Conservation (phyloP, 169 alveolate genomes). For the Blepharisma undulans region DNA sequence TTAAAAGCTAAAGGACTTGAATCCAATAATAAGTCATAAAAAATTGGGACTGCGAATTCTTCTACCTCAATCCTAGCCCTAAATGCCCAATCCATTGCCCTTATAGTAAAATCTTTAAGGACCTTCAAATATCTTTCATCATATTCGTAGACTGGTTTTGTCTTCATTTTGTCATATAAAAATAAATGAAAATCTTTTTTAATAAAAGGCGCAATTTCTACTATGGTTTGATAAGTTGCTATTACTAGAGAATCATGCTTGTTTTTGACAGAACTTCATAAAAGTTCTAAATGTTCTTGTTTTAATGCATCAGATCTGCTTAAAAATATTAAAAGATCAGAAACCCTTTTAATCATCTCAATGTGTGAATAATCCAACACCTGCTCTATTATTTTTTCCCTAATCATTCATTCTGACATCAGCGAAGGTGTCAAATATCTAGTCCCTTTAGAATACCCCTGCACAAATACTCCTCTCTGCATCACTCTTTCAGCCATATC, state of each 20-base stretch:
- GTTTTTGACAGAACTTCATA: slow-evolving; percentile 55
- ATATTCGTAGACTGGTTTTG: slow-evolving; percentile 40
- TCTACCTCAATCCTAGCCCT: neutral
- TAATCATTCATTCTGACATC: slow-evolving; percentile 41
- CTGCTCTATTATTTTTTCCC: slow-evolving; percentile 42
- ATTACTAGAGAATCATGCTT: slow-evolving; percentile 64
- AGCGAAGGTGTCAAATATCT: slow-evolving; percentile 38
- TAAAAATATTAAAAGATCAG: slow-evolving; percentile 43
- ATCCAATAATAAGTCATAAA: slow-evolving; percentile 1
- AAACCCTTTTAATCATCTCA: slow-evolving; percentile 53
- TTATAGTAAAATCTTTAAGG: slow-evolving; percentile 58
- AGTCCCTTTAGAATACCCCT: slow-evolving; percentile 1
- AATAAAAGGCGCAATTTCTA: slow-evolving; percentile 19
- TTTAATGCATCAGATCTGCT: slow-evolving; percentile 35
- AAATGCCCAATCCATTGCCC: slow-evolving; percentile 30
- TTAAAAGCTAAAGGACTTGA: neutral
- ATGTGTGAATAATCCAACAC: slow-evolving; percentile 54
- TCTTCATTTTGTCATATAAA: slow-evolving; percentile 41
- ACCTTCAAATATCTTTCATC: slow-evolving; percentile 55
- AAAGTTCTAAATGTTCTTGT: slow-evolving; percentile 35
- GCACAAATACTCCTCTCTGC: neutral
- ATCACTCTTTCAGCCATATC: slow-evolving; percentile 40
- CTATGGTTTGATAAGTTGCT: slow-evolving; percentile 41
- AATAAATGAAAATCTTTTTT: neutral
- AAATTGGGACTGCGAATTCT: neutral